phyloP scores from a whole-genome alignment of 805 yeast species.

The Tetrapisispora fleetii region DNA sequence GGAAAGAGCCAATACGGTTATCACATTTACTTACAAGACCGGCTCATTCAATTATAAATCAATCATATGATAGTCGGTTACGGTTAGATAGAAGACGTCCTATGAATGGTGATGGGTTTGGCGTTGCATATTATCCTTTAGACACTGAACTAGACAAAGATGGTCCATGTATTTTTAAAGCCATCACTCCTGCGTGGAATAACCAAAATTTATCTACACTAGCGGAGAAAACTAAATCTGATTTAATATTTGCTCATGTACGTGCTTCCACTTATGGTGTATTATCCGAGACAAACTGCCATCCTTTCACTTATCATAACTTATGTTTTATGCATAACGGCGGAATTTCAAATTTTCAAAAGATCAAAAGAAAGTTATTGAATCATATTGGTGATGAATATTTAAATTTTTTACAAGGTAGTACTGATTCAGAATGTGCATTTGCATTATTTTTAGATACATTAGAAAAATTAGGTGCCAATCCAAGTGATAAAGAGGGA shows the following conservation, averaged over 20 bases:
- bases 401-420: slow-evolving; percentile 76
- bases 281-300: slow-evolving; percentile 90
- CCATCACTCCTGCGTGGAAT: slow-evolving; percentile 98
- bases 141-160: slow-evolving; percentile 44
- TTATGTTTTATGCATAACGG: slow-evolving; percentile 98
- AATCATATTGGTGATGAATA: slow-evolving; percentile 70
- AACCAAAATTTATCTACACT: slow-evolving; percentile 79
- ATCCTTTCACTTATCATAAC: slow-evolving; percentile 82
- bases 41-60: slow-evolving; percentile 94
- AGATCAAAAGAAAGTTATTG: slow-evolving; percentile 64
- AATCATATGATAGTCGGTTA: slow-evolving; percentile 82
- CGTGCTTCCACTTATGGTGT: slow-evolving; percentile 95
- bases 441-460: slow-evolving; percentile 83
- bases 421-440: slow-evolving; percentile 93
- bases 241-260: slow-evolving; percentile 86
- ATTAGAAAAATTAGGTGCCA: slow-evolving; percentile 61
- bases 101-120: slow-evolving; percentile 96
- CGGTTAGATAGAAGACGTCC: slow-evolving; percentile 84
- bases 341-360: slow-evolving; percentile 61
- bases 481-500: slow-evolving; percentile 43
- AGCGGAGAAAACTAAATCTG: slow-evolving; percentile 79
- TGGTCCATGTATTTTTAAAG: slow-evolving; percentile 87
- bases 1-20: slow-evolving; percentile 77
- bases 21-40: slow-evolving; percentile 87
- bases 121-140: slow-evolving; percentile 83